Evolutionary conservation across 1,284 basidiomycete genomes (phyloP), one percentile per base, ranked within the genome.

Genomic region (Gyrodon tennesseensis): DNA sequence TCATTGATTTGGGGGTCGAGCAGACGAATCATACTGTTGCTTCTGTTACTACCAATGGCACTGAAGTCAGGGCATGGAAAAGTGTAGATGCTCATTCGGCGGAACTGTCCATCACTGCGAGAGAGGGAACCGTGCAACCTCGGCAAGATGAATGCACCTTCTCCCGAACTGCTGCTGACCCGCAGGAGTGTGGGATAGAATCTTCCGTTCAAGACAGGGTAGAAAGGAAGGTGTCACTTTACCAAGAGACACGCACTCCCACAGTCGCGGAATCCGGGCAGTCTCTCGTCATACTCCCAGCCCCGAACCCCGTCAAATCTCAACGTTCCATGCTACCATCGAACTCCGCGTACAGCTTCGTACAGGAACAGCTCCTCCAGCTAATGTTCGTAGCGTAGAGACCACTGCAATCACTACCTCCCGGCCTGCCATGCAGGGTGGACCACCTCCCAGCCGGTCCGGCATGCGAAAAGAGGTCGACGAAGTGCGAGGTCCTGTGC

Each of bases 291-390:
- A 2, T 23, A 16, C 23, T 13, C 29, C 31, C 61, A 15, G 27
- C 52, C 44, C 29, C 34, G 9, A 18, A 40, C 2, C 18, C n/a
- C 43, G 3, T 34, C 18, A 37, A 44, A 23, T 21, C 39, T 44
- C 54, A 27, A 39, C 60, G 29, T 63, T 29, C 37, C 7, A 3
- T 27, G 43, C 23, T 21, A 9, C 34, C 31, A 5, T 19, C 41
- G 18, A 41, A 37, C 9, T n/a, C n/a, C 9, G 16, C n/a, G 13
- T 34, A 31, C 39, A 25, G n/a, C 27, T 12, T 43, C 29, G 34
- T 43, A 9, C 43, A 23, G 29, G 52, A 62, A 11, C 15, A 39
- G 19, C 29, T 69, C 8, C 4, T 53, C 29, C 41, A 54, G 53
- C 58, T 69, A 18, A n/a, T n/a, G n/a, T n/a, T n/a, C n/a, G n/a